Evolutionary conservation across 1,139 yeast species (phyloP).

Genomic region (Blastobotrys proliferans): DNA sequence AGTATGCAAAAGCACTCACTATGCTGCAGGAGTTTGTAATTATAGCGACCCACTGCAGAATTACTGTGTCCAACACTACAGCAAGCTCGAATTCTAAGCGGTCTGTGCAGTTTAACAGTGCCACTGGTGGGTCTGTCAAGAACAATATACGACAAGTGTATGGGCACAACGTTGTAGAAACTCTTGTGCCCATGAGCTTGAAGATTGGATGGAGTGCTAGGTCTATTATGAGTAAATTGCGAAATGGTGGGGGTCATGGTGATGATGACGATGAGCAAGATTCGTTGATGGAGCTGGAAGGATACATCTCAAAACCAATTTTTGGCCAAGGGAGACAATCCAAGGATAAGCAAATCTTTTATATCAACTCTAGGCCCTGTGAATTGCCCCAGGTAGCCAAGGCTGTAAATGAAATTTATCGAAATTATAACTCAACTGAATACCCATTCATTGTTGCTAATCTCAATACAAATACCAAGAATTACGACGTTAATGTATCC

Average conservation of each 20-base stretch:
- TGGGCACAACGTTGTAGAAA: constrained; percentile 62
- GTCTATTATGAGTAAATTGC: constrained; percentile 13
- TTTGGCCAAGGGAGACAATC: constrained; percentile 72
- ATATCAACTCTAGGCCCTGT: constrained; percentile 74
- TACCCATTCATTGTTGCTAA: constrained; percentile 69
- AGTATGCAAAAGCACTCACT: constrained; percentile 61
- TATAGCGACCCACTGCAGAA: constrained; percentile 52
- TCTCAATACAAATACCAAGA: constrained; percentile 47
- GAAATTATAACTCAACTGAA: constrained; percentile 65
- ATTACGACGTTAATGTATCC: constrained; percentile 77
- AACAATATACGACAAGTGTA: constrained; percentile 64
- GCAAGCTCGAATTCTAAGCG: constrained; percentile 45
- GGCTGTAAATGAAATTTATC: constrained; percentile 68
- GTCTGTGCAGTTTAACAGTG: constrained; percentile 45
- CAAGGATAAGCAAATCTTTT: constrained; percentile 71
- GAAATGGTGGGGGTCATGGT: constrained; percentile 2
- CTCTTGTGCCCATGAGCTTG: constrained; percentile 48
- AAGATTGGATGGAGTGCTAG: constrained; percentile 17
- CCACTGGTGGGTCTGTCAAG: constrained; percentile 32
- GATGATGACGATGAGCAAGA: constrained; percentile 13
- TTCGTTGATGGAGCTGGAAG: constrained; percentile 33
- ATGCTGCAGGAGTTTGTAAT: constrained; percentile 68
- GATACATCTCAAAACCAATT: constrained; percentile 68
- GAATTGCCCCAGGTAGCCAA: constrained; percentile 51
- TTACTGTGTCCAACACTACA: constrained; percentile 53